Conservation (phyloP, 192 early-diverging fungal species). For the Coemansia interrupta region DNA sequence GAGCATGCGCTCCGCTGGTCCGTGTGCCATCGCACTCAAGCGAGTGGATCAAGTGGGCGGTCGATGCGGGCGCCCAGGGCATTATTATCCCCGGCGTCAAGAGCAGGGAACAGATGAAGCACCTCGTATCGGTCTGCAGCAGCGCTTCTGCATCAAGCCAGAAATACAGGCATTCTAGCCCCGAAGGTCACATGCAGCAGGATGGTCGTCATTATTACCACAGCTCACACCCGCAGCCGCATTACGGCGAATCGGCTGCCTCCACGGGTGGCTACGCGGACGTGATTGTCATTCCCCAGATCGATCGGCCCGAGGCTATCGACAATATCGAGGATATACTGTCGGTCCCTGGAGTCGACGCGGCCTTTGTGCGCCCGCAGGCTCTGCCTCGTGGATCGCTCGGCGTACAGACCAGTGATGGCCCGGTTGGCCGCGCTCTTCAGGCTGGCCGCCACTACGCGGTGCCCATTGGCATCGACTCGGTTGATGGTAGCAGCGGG, state of each 20-base stretch:
- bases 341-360: constrained; percentile 42
- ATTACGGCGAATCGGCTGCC: background rate
- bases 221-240: background rate
- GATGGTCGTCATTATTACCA: constrained; percentile 3
- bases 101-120: constrained; percentile 31
- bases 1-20: constrained; percentile 29
- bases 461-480: constrained; percentile 36
- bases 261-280: background rate
- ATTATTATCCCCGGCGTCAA: constrained; percentile 34
- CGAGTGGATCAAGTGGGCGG: constrained; percentile 38
- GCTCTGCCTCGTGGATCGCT: constrained; percentile 1
- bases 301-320: constrained; percentile 26
- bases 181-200: background rate
- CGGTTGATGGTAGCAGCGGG: constrained; percentile 11
- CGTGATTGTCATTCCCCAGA: constrained; percentile 40
- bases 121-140: constrained; percentile 13
- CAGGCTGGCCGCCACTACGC: constrained; percentile 5
- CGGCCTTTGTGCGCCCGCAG: constrained; percentile 29
- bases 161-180: background rate
- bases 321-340: constrained; percentile 29
- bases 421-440: constrained; percentile 10
- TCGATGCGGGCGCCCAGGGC: constrained; percentile 44
- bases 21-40: constrained; percentile 35
- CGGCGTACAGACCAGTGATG: constrained; percentile 2
- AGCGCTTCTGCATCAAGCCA: background rate